Evolutionary conservation across 2,329 filamentous ascomycete genomes (phyloP).

Genomic region (Trichoderma koningiopsis): DNA sequence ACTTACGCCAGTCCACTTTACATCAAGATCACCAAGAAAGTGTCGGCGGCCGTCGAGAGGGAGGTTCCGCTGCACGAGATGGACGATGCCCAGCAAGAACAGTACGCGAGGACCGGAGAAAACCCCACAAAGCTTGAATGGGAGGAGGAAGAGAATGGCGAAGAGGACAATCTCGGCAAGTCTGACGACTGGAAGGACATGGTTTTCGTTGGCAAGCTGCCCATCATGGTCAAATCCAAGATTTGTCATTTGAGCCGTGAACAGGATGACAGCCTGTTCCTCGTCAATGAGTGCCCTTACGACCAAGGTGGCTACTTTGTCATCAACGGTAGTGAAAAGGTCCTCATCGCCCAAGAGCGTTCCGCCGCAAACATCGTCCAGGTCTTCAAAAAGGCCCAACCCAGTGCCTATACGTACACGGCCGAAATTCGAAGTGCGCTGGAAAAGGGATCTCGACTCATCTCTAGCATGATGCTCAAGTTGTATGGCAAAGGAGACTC

Average conservation of each 20-base stretch:
- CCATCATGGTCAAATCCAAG: conserved; percentile 97
- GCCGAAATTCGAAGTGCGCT: conserved; percentile 96
- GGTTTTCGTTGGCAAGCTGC: conserved; percentile 92
- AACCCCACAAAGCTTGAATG: conserved; percentile 61
- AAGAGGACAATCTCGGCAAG: conserved; percentile 55
- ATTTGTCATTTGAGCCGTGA: conserved; percentile 88
- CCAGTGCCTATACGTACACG: conserved; percentile 89
- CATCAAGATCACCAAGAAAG: conserved; percentile 82
- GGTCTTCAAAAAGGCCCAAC: conserved; percentile 95
- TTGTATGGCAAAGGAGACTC: conserved; percentile 83
- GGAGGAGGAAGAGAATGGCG: conserved; percentile 60
- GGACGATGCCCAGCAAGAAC: conserved; percentile 63
- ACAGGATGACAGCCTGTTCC: conserved; percentile 82
- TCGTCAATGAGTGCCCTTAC: conserved; percentile 95
- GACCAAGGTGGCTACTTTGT: conserved; percentile 99
- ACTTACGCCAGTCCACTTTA: conserved; percentile 94
- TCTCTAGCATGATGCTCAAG: conserved; percentile 91
- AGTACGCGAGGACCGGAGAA: conserved; percentile 58
- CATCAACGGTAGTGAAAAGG: conserved; percentile 98
- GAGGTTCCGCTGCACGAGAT: conserved; percentile 67
- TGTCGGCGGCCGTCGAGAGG: conserved; percentile 79
- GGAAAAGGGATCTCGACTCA: conserved; percentile 92
- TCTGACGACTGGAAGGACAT: conserved; percentile 64
- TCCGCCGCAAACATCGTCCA: conserved; percentile 98
- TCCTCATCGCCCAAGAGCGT: conserved; percentile 94